A percentile compares a stretch with the other conserved stretches of the same genome.
Conservation (phyloP, 73 alveolate species). For the Paramecium tetraurelia region DNA sequence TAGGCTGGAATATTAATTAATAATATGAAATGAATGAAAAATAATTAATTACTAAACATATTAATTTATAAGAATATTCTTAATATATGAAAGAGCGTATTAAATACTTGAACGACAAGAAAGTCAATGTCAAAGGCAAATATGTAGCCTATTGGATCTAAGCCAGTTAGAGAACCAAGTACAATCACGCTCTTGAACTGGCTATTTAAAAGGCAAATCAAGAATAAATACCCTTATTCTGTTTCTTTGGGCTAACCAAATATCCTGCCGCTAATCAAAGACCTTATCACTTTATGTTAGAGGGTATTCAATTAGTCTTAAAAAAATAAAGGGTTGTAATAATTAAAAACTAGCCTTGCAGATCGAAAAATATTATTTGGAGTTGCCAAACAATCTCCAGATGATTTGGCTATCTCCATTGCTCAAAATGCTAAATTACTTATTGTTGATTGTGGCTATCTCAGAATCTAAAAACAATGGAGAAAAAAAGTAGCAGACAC, state of each 20-base stretch:
- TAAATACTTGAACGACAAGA: background rate
- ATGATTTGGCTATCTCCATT: background rate
- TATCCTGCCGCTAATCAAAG: slow-evolving; percentile 35
- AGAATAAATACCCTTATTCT: background rate
- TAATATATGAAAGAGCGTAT: background rate
- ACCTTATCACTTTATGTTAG: slow-evolving; percentile 37
- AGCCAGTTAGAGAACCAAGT: slow-evolving; percentile 17
- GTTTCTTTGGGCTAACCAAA: slow-evolving; percentile 10
- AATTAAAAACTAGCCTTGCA: background rate
- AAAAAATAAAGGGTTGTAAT: background rate
- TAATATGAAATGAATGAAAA: slow-evolving; percentile 10
- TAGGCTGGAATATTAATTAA: background rate
- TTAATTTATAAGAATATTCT: background rate
- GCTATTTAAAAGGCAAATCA: slow-evolving; percentile 26
- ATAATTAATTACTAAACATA: background rate
- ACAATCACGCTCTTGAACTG: slow-evolving; percentile 27
- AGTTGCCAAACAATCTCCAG: background rate
- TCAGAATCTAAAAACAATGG: background rate
- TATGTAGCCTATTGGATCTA: slow-evolving; percentile 9
- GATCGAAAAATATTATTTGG: background rate
- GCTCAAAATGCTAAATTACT: background rate
- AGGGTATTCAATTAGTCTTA: background rate
- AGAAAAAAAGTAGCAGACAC: slow-evolving; percentile 14
- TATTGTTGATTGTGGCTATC: background rate
- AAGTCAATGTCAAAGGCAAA: background rate